Conservation (phyloP, 129 eudicot genomes). For the Oenanthe sinensis region DNA sequence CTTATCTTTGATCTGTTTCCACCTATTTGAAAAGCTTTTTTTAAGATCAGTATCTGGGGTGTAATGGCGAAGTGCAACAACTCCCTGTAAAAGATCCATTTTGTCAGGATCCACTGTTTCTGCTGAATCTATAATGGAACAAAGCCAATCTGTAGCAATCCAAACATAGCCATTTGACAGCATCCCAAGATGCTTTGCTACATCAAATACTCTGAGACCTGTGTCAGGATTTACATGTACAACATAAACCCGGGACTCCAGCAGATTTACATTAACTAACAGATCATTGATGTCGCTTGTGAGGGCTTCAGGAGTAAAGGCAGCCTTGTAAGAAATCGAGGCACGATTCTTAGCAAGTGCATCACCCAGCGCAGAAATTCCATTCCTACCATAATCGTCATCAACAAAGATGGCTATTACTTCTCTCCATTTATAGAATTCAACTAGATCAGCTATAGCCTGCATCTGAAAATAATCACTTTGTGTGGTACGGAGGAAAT, state of each 20-base stretch:
- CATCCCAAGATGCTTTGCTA: slow-evolving; percentile 75
- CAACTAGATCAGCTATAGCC: slow-evolving; percentile 67
- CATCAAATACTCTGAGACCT: slow-evolving; percentile 52
- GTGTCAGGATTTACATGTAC: slow-evolving; percentile 93
- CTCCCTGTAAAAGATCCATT: slow-evolving; percentile 62
- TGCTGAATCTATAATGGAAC: slow-evolving; percentile 55
- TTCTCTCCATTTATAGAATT: slow-evolving; percentile 67
- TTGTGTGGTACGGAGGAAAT: slow-evolving; percentile 68
- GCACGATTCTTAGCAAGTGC: slow-evolving; percentile 74
- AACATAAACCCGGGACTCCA: slow-evolving; percentile 78
- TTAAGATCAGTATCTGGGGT: slow-evolving; percentile 53
- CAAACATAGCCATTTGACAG: slow-evolving; percentile 65
- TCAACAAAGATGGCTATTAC: slow-evolving; percentile 72
- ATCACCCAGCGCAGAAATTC: slow-evolving; percentile 63
- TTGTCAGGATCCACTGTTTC: slow-evolving; percentile 37
- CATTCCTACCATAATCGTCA: slow-evolving; percentile 86
- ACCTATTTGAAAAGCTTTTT: slow-evolving; percentile 28
- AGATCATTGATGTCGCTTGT: slow-evolving; percentile 31
- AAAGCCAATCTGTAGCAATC: slow-evolving; percentile 95
- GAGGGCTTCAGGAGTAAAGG: slow-evolving; percentile 58
- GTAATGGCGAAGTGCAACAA: slow-evolving; percentile 65
- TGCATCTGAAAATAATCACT: slow-evolving; percentile 79
- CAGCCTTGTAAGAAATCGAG: slow-evolving; percentile 71
- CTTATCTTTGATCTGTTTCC: slow-evolving; percentile 40
- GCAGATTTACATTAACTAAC: slow-evolving; percentile 49